These are phyloP conservation scores for Ophiostoma tasmaniense DNA, from an alignment of 2,329 filamentous ascomycete species.

Conservation along the genomic window DNA sequence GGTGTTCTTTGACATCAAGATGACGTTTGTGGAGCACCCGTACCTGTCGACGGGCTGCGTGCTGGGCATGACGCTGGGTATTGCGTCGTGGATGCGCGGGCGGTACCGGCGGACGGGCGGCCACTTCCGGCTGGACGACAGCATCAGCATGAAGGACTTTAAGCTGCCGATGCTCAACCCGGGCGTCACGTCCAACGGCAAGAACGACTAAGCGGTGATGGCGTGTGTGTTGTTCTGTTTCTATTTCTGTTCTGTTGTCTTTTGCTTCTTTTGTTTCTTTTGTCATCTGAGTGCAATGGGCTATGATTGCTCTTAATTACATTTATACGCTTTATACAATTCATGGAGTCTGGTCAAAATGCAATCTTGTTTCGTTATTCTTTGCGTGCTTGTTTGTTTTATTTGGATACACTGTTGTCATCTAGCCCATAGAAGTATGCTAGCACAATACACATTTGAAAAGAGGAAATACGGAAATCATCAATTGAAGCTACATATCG, in stretches of 20 bases:
- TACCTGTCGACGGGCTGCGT: conserved; percentile 50
- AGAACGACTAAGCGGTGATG: conserved; percentile 37
- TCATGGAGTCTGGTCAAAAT: conserved; percentile 4
- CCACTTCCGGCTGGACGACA: conserved; percentile 47
- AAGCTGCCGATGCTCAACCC: conserved; percentile 56
- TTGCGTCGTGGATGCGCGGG: conserved; percentile 46
- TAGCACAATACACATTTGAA: too few species aligned
- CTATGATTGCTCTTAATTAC: conserved; percentile 1
- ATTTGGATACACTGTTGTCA: background rate
- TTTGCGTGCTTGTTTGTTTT: background rate
- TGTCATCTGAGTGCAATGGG: conserved; percentile 3
- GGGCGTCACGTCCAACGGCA: conserved; percentile 37
- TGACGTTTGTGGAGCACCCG: conserved; percentile 51
- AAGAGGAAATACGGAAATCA: background rate
- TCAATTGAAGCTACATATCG: background rate
- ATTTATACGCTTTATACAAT: conserved; percentile 2
- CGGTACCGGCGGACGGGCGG: conserved; percentile 45
- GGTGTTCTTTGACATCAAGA: conserved; percentile 58
- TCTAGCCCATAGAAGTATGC: background rate
- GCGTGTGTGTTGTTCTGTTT: background rate
- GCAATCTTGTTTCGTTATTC: background rate
- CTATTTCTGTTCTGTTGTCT: background rate
- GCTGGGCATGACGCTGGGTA: conserved; percentile 46
- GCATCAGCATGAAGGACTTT: conserved; percentile 37
- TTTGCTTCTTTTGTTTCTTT: background rate